Conservation (phyloP, 2,329 filamentous ascomycete genomes). For the Aurifilum marmelostoma region DNA sequence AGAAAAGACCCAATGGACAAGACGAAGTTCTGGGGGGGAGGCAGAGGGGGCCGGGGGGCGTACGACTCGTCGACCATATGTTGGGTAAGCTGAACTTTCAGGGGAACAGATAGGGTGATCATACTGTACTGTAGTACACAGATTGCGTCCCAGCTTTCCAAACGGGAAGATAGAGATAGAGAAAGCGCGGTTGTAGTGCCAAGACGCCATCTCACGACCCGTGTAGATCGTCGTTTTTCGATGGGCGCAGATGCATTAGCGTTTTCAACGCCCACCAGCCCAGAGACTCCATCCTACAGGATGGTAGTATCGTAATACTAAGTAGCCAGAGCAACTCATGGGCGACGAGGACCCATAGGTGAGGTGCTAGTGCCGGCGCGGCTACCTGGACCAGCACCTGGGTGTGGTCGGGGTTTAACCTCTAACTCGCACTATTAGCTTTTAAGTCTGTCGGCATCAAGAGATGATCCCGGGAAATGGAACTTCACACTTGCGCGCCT, state of each 20-base stretch:
- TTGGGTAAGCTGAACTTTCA: slow-evolving; percentile 27
- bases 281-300: not conserved
- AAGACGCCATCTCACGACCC: not conserved
- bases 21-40: not conserved
- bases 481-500: slow-evolving; percentile 9
- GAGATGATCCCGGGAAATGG: not conserved
- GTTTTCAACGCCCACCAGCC: not conserved
- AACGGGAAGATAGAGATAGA: not conserved
- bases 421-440: not conserved
- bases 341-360: not conserved
- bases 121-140: slow-evolving; percentile 7
- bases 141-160: slow-evolving; percentile 14
- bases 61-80: slow-evolving; percentile 14
- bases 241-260: not conserved
- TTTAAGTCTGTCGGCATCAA: not conserved
- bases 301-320: not conserved
- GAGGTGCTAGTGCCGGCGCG: not conserved
- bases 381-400: not conserved
- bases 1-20: slow-evolving; percentile 3
- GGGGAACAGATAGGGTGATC: slow-evolving; percentile 15
- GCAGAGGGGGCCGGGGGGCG: not conserved
- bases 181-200: slow-evolving; percentile 14
- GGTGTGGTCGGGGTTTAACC: not conserved
- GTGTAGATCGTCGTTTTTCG: slow-evolving; percentile 1
- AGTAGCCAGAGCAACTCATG: not conserved